Base-by-base conservation (phyloP, 495 filamentous ascomycete genomes). In the Penicillium angulare region DNA sequence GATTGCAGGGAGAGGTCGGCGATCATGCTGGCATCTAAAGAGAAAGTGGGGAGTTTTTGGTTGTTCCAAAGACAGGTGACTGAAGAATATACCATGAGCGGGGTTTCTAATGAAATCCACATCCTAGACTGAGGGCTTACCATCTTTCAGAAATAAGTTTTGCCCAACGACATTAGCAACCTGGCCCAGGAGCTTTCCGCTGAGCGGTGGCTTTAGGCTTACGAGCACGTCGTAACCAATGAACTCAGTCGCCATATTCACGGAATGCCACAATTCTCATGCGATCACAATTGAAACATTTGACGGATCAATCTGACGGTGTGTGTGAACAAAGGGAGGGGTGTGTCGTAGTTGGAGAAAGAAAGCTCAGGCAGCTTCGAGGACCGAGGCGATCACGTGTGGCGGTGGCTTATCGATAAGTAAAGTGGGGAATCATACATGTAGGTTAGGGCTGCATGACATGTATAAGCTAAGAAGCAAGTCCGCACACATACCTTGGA, bases 221-320 rank as follows among this genome's bases (percentile, higher is more conserved):
- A 95, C 82, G 43, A 86, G 66, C 64, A 95, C 88, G 50, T 84
- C 83, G 61, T 89, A 79, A 26, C 90, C 90, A 53, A 91, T 85
- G 66, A 93, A 92, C 56, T 86, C 78, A 52, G 77, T 72, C 17
- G 38, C 38, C 10, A 22, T 21, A 41, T 17, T 13, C 43, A 45
- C 38, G 21, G 16, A 29, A 29, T 36, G 29, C 33, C 31, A 20
- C 36, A 23, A 32, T 3, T 22, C 7, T 34, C 9, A 4, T 32
- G 16, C 41, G 44, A n/a, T 48, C 10, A 46, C 46, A 45, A 35
- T 32, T 41, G 23, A 29, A 52, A 17, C 50, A 57, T 47, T 27
- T 13, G 31, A 54, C 23, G 7, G 18, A 17, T 39, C 24, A 29
- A 21, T 38, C 32, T 38, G 12, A 27, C 15, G 7, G 45, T 23